These are phyloP conservation scores for Plicaturopsis crispa DNA, from an alignment of 768 basidiomycete genomes.

Conservation along the genomic window DNA sequence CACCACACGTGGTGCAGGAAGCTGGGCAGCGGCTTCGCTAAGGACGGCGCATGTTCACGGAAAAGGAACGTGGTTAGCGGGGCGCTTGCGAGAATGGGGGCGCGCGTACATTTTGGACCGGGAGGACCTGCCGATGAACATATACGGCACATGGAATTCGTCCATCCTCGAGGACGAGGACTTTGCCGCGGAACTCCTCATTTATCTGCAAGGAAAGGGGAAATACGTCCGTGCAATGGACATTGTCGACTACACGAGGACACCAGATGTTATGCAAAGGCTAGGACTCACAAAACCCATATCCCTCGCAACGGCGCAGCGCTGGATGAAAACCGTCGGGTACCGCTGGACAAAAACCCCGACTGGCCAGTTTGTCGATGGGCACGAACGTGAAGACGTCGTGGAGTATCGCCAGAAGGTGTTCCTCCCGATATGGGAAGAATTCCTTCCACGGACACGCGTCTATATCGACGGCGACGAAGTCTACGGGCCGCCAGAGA, in stretches of 20 bases:
- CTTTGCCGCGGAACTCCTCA: constrained; percentile 7
- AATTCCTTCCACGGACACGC: constrained; percentile 5
- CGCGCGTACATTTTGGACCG: constrained; percentile 3
- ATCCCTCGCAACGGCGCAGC: constrained; percentile 13
- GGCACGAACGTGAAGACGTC: constrained; percentile 23
- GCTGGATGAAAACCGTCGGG: constrained; percentile 16
- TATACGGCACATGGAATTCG: constrained; percentile 8
- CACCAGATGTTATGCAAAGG: constrained; percentile 6
- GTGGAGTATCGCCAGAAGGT: constrained; percentile 16
- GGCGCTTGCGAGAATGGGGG: constrained; percentile 1
- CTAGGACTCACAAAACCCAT: constrained; percentile 12
- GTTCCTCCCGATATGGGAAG: constrained; percentile 13
- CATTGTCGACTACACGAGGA: constrained; percentile 11
- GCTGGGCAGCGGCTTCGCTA: constrained; percentile 5
- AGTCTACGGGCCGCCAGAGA: not conserved
- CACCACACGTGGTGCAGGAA: not conserved
- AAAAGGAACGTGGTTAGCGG: constrained; percentile 6
- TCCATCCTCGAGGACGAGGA: constrained; percentile 14
- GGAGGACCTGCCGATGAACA: constrained; percentile 4
- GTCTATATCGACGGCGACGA: constrained; percentile 6
- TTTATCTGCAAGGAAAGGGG: constrained; percentile 15
- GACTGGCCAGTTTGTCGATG: constrained; percentile 22
- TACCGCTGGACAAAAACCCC: constrained; percentile 13
- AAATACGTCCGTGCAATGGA: constrained; percentile 16
- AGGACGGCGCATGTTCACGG: constrained; percentile 2